These are phyloP conservation scores for Exophiala oligosperma DNA, from an alignment of 2,329 filamentous ascomycete species.

Conservation along the genomic window DNA sequence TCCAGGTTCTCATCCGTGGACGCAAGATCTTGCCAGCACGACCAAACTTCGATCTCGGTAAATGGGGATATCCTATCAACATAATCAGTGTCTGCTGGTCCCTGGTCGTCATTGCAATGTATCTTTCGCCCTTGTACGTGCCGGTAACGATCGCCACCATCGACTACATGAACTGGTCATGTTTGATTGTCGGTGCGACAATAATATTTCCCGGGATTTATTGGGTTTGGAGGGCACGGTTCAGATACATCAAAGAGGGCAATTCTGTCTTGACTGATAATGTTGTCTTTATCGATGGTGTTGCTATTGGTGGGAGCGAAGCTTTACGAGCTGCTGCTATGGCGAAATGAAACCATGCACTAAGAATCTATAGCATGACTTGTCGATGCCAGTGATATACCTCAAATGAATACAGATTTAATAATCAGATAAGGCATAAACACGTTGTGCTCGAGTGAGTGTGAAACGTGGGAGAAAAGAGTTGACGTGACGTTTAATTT, in stretches of 20 bases:
- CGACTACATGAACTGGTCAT: constrained; percentile 26
- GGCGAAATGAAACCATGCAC: background rate
- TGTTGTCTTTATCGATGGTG: constrained; percentile 17
- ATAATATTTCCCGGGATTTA: constrained; percentile 24
- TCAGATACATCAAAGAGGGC: constrained; percentile 16
- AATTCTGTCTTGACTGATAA: constrained; percentile 20
- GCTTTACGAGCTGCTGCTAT: constrained; percentile 9
- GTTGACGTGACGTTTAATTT: background rate
- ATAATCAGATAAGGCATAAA: background rate
- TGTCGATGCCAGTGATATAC: background rate
- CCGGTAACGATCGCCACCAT: constrained; percentile 23
- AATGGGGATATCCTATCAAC: constrained; percentile 23
- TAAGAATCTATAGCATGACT: background rate
- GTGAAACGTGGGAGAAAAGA: background rate
- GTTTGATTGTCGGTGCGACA: constrained; percentile 22
- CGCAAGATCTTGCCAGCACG: constrained; percentile 21
- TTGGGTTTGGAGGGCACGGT: constrained; percentile 23
- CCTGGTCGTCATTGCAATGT: constrained; percentile 21
- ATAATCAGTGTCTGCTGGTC: constrained; percentile 23
- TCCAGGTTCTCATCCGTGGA: constrained; percentile 19
- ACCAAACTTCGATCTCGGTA: constrained; percentile 23
- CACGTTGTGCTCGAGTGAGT: too few relatives aligned
- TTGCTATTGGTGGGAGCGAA: constrained; percentile 9
- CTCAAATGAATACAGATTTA: too few relatives aligned
- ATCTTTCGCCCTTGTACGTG: constrained; percentile 22